Base-by-base conservation (phyloP, 495 filamentous ascomycete genomes). In the Aspergillus nanangensis region DNA sequence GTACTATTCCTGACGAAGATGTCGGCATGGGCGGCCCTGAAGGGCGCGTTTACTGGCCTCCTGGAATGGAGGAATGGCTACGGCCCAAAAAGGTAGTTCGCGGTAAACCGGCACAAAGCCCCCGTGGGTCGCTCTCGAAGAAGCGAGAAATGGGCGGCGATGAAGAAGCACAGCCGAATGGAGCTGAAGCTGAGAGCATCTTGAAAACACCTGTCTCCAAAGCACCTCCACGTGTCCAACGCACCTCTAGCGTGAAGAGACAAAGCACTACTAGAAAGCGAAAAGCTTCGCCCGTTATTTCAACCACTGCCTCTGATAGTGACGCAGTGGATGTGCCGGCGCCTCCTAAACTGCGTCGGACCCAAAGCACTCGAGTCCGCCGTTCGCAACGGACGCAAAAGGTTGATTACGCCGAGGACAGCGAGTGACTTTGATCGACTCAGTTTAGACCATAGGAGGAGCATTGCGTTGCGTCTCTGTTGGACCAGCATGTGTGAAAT, bases 41-140 rank as follows among this genome's bases (percentile, higher is more conserved):
- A n/a, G 69, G 84, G 41, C 72, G 90, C 31, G 93, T 96, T 1
- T 96, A 96, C 60, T 96, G 93, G 92, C 91, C 89, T 0, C 74
- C 78, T 0, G 88, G 87, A 1, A 87, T 85, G 75, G 93, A 96
- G 60, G 86, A 92, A 41, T 96, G 90, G 91, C 70, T 96, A 34
- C 77, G 86, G 44, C 90, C 90, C 50, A 95, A 93, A 66, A 77
- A 82, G 45, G 71, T 82, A 27, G 66, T 83, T 0, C 86, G 82
- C 51, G 78, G 79, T 43, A 90, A 73, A 38, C 24, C 66, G 46
- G 7, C 51, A 0, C 34, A 42, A 37, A 67, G 56, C 37, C 55
- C 62, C 21, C 49, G 38, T 1, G 60, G 60, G 41, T 41, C 52
- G 8, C 38, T 41, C 5, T 27, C 53, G 3, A 63, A 60, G 35